These are phyloP conservation scores for Macrophomina pseudophaseolina DNA, from an alignment of 2,329 filamentous ascomycete genomes.

Conservation along the genomic window DNA sequence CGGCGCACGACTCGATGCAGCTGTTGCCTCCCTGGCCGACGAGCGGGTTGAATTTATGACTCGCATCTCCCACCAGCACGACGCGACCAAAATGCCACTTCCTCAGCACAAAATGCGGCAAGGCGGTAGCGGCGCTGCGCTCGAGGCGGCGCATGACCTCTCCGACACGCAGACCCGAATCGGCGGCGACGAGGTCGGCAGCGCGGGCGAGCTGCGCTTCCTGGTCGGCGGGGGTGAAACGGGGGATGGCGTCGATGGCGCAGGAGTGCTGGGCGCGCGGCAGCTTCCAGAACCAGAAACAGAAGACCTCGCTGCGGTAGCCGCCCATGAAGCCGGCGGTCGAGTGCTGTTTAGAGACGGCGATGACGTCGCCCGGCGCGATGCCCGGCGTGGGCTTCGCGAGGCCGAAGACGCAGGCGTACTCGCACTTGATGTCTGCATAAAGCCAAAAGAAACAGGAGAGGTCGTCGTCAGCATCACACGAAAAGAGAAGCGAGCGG, in stretches of 20 bases:
- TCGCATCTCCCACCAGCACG: slow-evolving; percentile 2
- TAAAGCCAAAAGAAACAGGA: too few species aligned
- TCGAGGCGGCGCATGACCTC: background rate
- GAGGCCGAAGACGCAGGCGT: slow-evolving; percentile 7
- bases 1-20: slow-evolving; percentile 3
- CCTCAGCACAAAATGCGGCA: slow-evolving; percentile 1
- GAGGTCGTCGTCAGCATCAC: too few species aligned
- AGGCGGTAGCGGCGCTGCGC: background rate
- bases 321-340: slow-evolving; percentile 10
- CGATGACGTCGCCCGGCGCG: background rate
- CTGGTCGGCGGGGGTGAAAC: background rate
- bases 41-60: slow-evolving; percentile 12
- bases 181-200: background rate
- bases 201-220: background rate
- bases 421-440: slow-evolving; percentile 16
- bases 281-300: slow-evolving; percentile 13
- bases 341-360: background rate
- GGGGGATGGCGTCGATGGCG: background rate
- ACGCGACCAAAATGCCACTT: slow-evolving; percentile 2
- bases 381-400: background rate
- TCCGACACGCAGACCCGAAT: background rate
- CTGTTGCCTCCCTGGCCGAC: slow-evolving; percentile 5
- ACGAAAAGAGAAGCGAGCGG: too few species aligned
- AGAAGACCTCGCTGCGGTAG: background rate
- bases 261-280: background rate